Evolutionary conservation across 768 basidiomycete species (phyloP), one percentile per base, ranked within the genome.

Genomic region (Boletellus sp.): DNA sequence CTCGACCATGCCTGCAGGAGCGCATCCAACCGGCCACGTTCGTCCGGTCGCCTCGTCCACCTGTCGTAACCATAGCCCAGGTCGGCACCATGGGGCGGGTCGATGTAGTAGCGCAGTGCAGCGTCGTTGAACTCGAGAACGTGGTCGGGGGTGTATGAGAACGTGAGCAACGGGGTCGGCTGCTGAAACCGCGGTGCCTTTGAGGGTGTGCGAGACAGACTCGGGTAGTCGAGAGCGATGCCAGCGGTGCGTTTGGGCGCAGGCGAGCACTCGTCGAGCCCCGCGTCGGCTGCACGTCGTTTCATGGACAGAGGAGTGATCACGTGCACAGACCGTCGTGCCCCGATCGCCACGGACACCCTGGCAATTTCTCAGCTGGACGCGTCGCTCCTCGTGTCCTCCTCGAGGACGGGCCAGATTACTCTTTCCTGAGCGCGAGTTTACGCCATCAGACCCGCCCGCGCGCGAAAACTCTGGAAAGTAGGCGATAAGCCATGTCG

Each of bases 51-150:
- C 48, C 78, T 78, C 11, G 78, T 72, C 86, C 90, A 93, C 11
- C 76, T 74, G 11, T 88, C 82, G 64, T 87, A 92, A 1, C 85
- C 87, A 66, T 83, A 77, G 1, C 74, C 70, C 2, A 94, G 76
- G 55, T 87, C 77, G 1, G 86, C 87, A 7, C 76, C 72, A 6
- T 56, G 66, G 3, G 88, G 90, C 10, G 89, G 88, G 41, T 79
- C 74, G 39, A 81, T 73, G 56, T 80, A 89, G 64, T 87, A 90
- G 42, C 83, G 77, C 71, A 91, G 57, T 0, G 87, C 83, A 16
- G 83, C 77, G 62, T 92, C 74, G 17, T 75, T 76, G 65, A 89
- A 90, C 50, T 80, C 75, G 23, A 86, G 77, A 13, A 67, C 70
- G 44, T 78, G 80, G 8, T 66, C 66, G 13, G 80, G 69, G 15